Evolutionary conservation across 2,329 filamentous ascomycete species (phyloP).

Genomic region (Thermomyces lanuginosus): DNA sequence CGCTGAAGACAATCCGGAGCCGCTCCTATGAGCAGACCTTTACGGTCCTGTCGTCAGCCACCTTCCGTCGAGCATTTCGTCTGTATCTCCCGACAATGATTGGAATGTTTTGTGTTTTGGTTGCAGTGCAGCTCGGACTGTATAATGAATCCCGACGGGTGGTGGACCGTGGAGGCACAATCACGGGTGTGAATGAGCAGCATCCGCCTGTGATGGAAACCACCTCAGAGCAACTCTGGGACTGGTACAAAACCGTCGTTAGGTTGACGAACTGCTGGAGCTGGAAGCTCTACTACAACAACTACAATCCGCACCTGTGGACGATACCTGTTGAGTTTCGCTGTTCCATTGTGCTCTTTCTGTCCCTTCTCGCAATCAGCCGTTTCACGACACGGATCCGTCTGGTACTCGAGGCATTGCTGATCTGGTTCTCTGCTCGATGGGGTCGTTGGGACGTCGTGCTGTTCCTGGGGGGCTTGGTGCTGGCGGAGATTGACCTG

Average conservation of each 20-base stretch:
- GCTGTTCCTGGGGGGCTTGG: constrained; percentile 26
- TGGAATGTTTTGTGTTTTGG: constrained; percentile 24
- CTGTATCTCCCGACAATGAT: constrained; percentile 28
- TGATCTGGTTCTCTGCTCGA: constrained; percentile 25
- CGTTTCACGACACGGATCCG: constrained; percentile 19
- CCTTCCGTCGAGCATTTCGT: constrained; percentile 28
- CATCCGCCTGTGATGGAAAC: constrained; percentile 23
- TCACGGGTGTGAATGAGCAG: constrained; percentile 27
- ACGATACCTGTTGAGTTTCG: constrained; percentile 32
- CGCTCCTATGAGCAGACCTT: constrained; percentile 25
- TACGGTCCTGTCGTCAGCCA: constrained; percentile 24
- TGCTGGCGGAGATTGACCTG: constrained; percentile 29
- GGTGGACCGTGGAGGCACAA: constrained; percentile 21
- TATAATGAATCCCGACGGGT: constrained; percentile 24
- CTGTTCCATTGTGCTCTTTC: constrained; percentile 28
- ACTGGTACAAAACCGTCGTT: constrained; percentile 19
- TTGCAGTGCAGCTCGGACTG: constrained; percentile 27
- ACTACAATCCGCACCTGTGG: constrained; percentile 33
- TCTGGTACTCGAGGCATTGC: constrained; percentile 16
- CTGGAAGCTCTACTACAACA: constrained; percentile 25
- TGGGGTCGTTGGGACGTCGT: constrained; percentile 30
- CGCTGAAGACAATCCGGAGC: constrained; percentile 23
- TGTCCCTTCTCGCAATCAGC: constrained; percentile 25
- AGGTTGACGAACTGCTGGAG: constrained; percentile 24
- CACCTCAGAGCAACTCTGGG: constrained; percentile 20